Evolutionary conservation across 1,284 basidiomycete species (phyloP).

Genomic region (Papiliotrema terrestris): DNA sequence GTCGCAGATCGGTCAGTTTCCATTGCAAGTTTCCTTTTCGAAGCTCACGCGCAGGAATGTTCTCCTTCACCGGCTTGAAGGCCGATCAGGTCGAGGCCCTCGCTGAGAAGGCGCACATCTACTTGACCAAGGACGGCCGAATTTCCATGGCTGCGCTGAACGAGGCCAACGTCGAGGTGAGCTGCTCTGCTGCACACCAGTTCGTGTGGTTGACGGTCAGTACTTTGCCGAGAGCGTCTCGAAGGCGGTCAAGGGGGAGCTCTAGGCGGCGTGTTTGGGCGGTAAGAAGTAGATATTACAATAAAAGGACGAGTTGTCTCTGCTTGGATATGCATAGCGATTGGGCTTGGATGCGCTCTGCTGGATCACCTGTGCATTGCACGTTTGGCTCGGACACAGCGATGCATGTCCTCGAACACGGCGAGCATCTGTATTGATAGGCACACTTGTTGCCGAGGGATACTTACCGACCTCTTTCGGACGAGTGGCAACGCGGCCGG

Average conservation of each 20-base stretch:
- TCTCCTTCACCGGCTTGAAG: slow-evolving; percentile 81
- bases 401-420: too few species aligned
- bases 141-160: slow-evolving; percentile 97
- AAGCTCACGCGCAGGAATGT: slow-evolving; percentile 30
- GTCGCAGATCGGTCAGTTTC: slow-evolving; percentile 52
- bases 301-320: neutral
- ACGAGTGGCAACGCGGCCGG: too few species aligned
- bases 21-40: neutral
- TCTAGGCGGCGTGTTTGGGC: slow-evolving; percentile 31
- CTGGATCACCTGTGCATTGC: too few species aligned
- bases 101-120: slow-evolving; percentile 89
- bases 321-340: neutral
- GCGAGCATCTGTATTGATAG: too few species aligned
- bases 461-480: too few species aligned
- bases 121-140: slow-evolving; percentile 66
- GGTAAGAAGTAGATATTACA: neutral
- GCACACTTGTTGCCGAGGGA: too few species aligned
- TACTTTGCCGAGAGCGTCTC: slow-evolving; percentile 84
- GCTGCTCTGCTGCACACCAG: neutral
- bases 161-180: slow-evolving; percentile 69
- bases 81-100: slow-evolving; percentile 79
- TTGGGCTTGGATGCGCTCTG: neutral
- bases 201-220: slow-evolving; percentile 64
- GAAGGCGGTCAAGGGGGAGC: slow-evolving; percentile 71
- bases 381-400: too few species aligned